Evolutionary conservation across 1,284 basidiomycete species (phyloP).

Genomic region (Ganoderma sp.): DNA sequence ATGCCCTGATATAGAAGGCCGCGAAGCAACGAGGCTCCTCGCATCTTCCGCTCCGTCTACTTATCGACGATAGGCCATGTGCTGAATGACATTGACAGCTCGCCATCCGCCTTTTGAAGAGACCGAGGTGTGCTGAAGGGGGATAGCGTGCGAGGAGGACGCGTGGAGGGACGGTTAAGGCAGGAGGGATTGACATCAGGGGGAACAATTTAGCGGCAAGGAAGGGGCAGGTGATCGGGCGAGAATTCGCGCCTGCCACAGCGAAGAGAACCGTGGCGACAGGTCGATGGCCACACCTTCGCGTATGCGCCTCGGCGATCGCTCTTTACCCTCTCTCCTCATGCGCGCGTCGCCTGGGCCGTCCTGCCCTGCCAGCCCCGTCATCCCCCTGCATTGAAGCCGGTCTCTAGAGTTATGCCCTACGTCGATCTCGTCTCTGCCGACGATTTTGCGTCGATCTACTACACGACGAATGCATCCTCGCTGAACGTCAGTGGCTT

Average conservation of each 20-base stretch:
- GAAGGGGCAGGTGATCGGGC: slow-evolving; percentile 26
- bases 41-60: neutral
- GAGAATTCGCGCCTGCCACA: neutral
- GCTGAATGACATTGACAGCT: neutral
- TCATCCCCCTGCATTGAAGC: slow-evolving; percentile 15
- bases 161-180: slow-evolving; percentile 15
- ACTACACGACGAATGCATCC: slow-evolving; percentile 69
- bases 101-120: neutral
- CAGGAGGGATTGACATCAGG: slow-evolving; percentile 19
- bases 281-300: neutral
- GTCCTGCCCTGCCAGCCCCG: neutral
- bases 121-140: neutral
- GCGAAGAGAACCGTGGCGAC: neutral
- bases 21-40: no score
- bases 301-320: neutral
- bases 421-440: slow-evolving; percentile 67
- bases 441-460: slow-evolving; percentile 72
- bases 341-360: slow-evolving; percentile 22
- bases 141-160: neutral
- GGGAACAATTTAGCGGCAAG: slow-evolving; percentile 17
- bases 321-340: slow-evolving; percentile 13
- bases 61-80: neutral
- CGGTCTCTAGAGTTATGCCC: slow-evolving; percentile 56
- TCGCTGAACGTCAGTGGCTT: slow-evolving; percentile 66
- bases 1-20: neutral